Percentiles rank a stretch among this genome's conserved stretches.
These are phyloP conservation scores for Aristolochia fimbriata DNA, from an alignment of 164 flowering plant genomes.

Conservation along the genomic window DNA sequence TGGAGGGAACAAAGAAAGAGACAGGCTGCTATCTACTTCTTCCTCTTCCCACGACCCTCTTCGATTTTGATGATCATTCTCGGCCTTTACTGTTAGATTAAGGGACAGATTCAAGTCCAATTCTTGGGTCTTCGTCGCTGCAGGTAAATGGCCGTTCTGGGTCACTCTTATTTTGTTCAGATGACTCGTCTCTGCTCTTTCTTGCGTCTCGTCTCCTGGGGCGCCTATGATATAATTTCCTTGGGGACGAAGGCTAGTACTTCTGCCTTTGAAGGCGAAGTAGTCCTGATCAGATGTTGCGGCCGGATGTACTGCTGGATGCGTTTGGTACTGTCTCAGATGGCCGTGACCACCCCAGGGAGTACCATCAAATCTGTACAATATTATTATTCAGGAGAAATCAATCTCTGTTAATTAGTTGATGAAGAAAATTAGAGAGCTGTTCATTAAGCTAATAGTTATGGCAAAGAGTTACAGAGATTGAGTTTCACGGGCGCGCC, in stretches of 20 bases:
- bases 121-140: slow-evolving; percentile 4
- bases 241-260: slow-evolving; percentile 4
- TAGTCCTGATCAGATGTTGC: slow-evolving; percentile 4
- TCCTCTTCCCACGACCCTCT: slow-evolving; percentile 7
- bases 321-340: slow-evolving; percentile 13
- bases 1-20: slow-evolving; percentile 34
- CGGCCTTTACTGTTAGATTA: slow-evolving; percentile 14
- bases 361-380: background rate
- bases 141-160: background rate
- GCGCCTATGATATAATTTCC: slow-evolving; percentile 2
- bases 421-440: too few relatives aligned
- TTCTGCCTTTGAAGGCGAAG: slow-evolving; percentile 6
- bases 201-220: slow-evolving; percentile 13
- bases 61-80: background rate
- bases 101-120: slow-evolving; percentile 53
- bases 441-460: too few relatives aligned
- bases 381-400: too few relatives aligned
- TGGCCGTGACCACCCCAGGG: slow-evolving; percentile 26
- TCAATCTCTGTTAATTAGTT: too few relatives aligned
- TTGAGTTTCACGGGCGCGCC: slow-evolving; percentile 18
- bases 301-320: slow-evolving; percentile 1
- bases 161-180: slow-evolving; percentile 5
- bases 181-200: background rate
- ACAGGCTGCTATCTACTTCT: slow-evolving; percentile 21
- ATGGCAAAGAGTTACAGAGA: too few relatives aligned